Evolutionary conservation across 179 eudicot species (phyloP), one percentile per base, ranked within the genome.

Genomic region (Beta lomatogona): DNA sequence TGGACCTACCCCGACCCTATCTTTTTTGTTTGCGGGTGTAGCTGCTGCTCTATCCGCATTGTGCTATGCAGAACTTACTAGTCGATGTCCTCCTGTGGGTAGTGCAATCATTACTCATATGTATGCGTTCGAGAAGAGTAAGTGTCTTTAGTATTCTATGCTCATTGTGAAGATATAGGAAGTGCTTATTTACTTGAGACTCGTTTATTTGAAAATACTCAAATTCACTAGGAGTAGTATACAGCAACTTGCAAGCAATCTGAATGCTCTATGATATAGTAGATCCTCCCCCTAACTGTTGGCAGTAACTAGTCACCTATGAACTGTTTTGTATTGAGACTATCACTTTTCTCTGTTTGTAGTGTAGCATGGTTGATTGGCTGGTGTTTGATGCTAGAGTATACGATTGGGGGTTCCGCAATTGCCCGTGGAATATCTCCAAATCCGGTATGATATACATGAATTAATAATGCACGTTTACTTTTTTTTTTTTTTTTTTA

Each of bases 351-450:
- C 76, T 81, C 81, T 65, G 48, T 45, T 77, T 84, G 80, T 92
- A 95, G 99, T 73, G 88, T 91, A 81, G 99, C 99, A 81, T 95
- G 99, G 98, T 84, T 95, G 85, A 87, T 95, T 83, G 99, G 99
- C 31, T 95, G 99, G 99, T 92, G 90, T 63, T 82, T 95, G 70
- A 92, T 91, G 86, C 84, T 95, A 80, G 99, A 95, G 84, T 95
- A 95, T 83, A 95, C 98, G 54, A 90, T 95, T 83, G 98, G 98
- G 67, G 98, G 99, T 66, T 79, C 99, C 60, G 94, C 99, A 66
- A 94, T 95, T 87, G 98, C 99, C 53, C 99, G 98, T 86, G 99
- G 98, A 83, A 90, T 95, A 82, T 95, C 99, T n/a, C 99, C 99
- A 66, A 95, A 94, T 86, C 88, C 94, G 97, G 98, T 95, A 65